Conservation (phyloP, 1,284 basidiomycete species). For the Puccinia novopanici region DNA sequence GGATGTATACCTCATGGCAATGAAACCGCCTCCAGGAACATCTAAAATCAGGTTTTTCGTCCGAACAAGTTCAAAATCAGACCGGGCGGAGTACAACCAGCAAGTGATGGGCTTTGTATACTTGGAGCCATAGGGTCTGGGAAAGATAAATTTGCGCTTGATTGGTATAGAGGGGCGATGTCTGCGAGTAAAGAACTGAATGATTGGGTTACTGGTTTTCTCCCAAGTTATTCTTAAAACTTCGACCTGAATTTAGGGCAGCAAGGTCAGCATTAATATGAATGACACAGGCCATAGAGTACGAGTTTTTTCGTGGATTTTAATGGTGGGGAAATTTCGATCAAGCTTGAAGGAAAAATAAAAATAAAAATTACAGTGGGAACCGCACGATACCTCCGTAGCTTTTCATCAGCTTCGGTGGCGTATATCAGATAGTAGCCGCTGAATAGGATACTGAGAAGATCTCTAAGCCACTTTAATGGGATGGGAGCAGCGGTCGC, state of each 20-base stretch:
- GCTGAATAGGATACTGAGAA: conserved; percentile 80
- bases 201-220: conserved; percentile 82
- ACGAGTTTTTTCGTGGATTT: too few species aligned
- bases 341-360: background rate
- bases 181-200: conserved; percentile 68
- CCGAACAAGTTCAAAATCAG: conserved; percentile 69
- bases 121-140: conserved; percentile 73
- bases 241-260: conserved; percentile 64
- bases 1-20: conserved; percentile 70
- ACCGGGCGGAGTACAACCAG: conserved; percentile 79
- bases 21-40: conserved; percentile 92
- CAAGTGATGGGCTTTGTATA: conserved; percentile 79
- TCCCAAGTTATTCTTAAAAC: conserved; percentile 95
- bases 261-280: background rate
- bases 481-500: conserved; percentile 89
- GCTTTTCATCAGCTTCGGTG: conserved; percentile 65
- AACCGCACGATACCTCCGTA: conserved; percentile 83
- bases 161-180: conserved; percentile 69
- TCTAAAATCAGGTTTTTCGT: conserved; percentile 82
- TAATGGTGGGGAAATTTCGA: too few species aligned
- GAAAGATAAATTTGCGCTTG: conserved; percentile 74
- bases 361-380: conserved; percentile 66
- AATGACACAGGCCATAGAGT: background rate
- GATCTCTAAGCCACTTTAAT: conserved; percentile 87
- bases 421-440: conserved; percentile 92